Base-by-base conservation (phyloP, 306 rosid genomes). In the Cucurbita ficifolia region DNA sequence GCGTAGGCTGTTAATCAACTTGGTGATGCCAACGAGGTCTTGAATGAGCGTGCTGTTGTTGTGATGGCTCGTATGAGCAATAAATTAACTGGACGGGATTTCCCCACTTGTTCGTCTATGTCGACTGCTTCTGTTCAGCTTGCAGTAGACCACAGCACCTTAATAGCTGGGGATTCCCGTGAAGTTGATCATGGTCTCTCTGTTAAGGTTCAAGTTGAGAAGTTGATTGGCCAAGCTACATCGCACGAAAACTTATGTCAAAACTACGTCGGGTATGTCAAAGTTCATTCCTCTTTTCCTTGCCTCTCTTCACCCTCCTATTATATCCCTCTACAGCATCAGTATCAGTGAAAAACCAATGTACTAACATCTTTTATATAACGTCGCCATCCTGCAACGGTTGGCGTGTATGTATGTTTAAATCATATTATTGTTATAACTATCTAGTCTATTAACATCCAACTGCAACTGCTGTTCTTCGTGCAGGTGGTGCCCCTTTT, bases 21-120 rank as follows among this genome's bases (percentile, higher is more conserved):
- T 40, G 99, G 99, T 45, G 99, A 94, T 82, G 99, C 99, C 36
- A 94, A 91, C 72, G 99, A 88, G 95, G 99, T 94, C 81, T 81
- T 94, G 73, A 94, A 91, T 50, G 99, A 94, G 82, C 99, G 95
- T 0, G 99, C 99, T 11, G 92, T 94, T 77, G 96, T 91, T 84
- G 99, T 94, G 36, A 94, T 91, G 99, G 96, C 89, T 73, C 92
- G 99, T 62, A 94, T 94, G 99, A 89, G 92, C 70, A 79, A 91
- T 73, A 94, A 94, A 82, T 96, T 94, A 70, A 94, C 99, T 18
- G 99, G 99, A n/a, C 86, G 97, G 61, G 99, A 94, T 76, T 94
- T 94, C 81, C 87, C 96, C 16, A 75, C 91, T 61, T 75, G 80
- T 79, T 84, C 98, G 45, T 81, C 96, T 5, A 79, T 78, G 42